Percentiles rank a stretch among this genome's conserved stretches.
These are phyloP conservation scores for Bipolaris bicolor DNA, from an alignment of 2,329 filamentous ascomycete species.

Conservation along the genomic window DNA sequence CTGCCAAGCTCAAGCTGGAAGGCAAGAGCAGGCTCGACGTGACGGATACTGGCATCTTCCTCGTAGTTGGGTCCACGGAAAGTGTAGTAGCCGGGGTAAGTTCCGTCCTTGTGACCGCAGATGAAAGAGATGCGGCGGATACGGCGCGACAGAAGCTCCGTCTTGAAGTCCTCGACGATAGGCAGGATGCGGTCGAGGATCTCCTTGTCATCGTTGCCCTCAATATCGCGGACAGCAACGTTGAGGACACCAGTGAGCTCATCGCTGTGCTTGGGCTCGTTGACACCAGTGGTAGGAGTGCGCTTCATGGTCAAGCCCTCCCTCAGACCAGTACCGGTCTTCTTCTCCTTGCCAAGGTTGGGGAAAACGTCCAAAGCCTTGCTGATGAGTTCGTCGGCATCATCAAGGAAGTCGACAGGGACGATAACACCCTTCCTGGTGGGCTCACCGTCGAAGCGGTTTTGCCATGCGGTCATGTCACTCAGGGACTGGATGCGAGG, in stretches of 20 bases:
- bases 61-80: constrained; percentile 91
- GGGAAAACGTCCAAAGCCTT: constrained; percentile 87
- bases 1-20: constrained; percentile 98
- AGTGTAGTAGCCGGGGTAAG: constrained; percentile 96
- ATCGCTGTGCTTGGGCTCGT: constrained; percentile 63
- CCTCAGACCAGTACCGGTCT: constrained; percentile 53
- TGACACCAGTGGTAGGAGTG: constrained; percentile 53
- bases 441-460: constrained; percentile 74
- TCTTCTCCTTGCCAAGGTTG: constrained; percentile 60
- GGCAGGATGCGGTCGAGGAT: constrained; percentile 75
- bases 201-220: constrained; percentile 81
- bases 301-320: constrained; percentile 67
- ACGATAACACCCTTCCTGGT: constrained; percentile 92
- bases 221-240: constrained; percentile 86
- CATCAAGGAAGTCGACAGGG: constrained; percentile 90
- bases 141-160: constrained; percentile 79
- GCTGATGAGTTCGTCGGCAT: constrained; percentile 83
- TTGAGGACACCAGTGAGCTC: constrained; percentile 93
- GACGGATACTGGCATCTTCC: constrained; percentile 94
- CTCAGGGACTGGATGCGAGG: constrained; percentile 93
- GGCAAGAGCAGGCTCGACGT: constrained; percentile 93
- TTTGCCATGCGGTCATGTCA: constrained; percentile 88
- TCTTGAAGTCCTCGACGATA: constrained; percentile 80
- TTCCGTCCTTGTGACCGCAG: constrained; percentile 90
- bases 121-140: constrained; percentile 95